phyloP scores from a whole-genome alignment of 495 filamentous ascomycete species.

The Penicillium salamii region DNA sequence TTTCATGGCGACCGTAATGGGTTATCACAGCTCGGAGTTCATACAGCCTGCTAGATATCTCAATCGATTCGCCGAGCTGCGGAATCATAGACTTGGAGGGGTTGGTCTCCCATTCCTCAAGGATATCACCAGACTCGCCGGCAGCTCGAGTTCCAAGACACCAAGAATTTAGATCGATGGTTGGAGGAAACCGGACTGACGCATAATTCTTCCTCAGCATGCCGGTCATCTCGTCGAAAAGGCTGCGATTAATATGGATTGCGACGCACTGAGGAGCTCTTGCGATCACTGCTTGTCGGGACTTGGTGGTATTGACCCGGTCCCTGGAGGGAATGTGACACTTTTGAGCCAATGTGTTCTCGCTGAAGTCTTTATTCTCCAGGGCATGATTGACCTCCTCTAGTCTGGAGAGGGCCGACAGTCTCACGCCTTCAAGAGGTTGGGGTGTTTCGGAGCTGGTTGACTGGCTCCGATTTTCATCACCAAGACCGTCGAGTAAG shows the following conservation, averaged over 20 bases:
- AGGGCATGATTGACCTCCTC: slow-evolving; percentile 63
- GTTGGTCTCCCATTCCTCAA: slow-evolving; percentile 65
- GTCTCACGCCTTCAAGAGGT: slow-evolving; percentile 29
- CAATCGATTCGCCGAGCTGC: slow-evolving; percentile 32
- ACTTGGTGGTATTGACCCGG: slow-evolving; percentile 72
- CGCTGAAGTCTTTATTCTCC: slow-evolving; percentile 75
- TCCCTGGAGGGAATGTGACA: slow-evolving; percentile 71
- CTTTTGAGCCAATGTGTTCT: slow-evolving; percentile 66
- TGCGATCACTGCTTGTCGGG: slow-evolving; percentile 81
- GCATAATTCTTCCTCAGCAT: slow-evolving; percentile 79
- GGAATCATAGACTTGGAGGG: slow-evolving; percentile 68
- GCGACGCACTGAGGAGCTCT: slow-evolving; percentile 74
- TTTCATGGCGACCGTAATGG: slow-evolving; percentile 88
- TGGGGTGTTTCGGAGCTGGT: slow-evolving; percentile 20
- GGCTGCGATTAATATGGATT: slow-evolving; percentile 86
- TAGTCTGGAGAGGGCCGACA: slow-evolving; percentile 42
- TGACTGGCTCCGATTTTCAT: slow-evolving; percentile 18
- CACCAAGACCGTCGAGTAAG: slow-evolving; percentile 37
- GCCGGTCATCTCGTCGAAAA: slow-evolving; percentile 81
- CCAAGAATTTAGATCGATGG: slow-evolving; percentile 74
- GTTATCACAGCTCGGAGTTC: slow-evolving; percentile 81
- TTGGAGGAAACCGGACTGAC: slow-evolving; percentile 67
- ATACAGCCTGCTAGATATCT: slow-evolving; percentile 57
- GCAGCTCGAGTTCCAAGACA: slow-evolving; percentile 55
- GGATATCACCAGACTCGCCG: slow-evolving; percentile 27